Conservation (phyloP, 2,329 filamentous ascomycete genomes). For the Cladosporium phlei region DNA sequence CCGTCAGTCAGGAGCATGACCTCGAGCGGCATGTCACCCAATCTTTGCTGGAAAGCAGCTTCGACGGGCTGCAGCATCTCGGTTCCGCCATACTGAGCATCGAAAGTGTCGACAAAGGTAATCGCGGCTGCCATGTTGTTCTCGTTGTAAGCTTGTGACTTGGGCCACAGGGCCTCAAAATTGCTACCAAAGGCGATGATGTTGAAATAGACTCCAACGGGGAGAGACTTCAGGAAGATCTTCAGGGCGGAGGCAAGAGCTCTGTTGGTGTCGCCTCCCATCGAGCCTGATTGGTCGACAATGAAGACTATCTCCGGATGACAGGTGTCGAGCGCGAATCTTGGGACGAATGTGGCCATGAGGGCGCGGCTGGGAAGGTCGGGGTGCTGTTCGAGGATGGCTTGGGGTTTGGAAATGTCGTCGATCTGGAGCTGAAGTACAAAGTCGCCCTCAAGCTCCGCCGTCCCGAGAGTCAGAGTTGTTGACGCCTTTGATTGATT, state of each 20-base stretch:
- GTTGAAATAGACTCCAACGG: slow-evolving; percentile 62
- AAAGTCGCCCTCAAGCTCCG: slow-evolving; percentile 61
- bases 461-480: slow-evolving; percentile 49
- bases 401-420: slow-evolving; percentile 56
- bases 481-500: slow-evolving; percentile 59
- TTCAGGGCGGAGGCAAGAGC: slow-evolving; percentile 54
- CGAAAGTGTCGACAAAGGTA: slow-evolving; percentile 39
- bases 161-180: slow-evolving; percentile 45
- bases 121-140: slow-evolving; percentile 43
- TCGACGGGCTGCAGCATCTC: slow-evolving; percentile 47
- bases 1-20: slow-evolving; percentile 56
- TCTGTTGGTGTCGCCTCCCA: slow-evolving; percentile 49
- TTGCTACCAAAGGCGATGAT: slow-evolving; percentile 61
- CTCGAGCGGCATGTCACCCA: slow-evolving; percentile 45
- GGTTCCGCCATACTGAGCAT: slow-evolving; percentile 50
- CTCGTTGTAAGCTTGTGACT: slow-evolving; percentile 45
- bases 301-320: slow-evolving; percentile 65
- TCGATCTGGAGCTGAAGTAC: slow-evolving; percentile 60
- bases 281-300: slow-evolving; percentile 67
- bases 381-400: slow-evolving; percentile 63
- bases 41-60: slow-evolving; percentile 44
- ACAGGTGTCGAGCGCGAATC: slow-evolving; percentile 56
- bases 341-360: slow-evolving; percentile 67
- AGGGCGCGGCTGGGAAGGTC: slow-evolving; percentile 57
- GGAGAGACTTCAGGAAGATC: slow-evolving; percentile 63